Evolutionary conservation across 1,139 yeast species (phyloP), one percentile per base, ranked within the genome.

Genomic region (Kazachstania sp.): DNA sequence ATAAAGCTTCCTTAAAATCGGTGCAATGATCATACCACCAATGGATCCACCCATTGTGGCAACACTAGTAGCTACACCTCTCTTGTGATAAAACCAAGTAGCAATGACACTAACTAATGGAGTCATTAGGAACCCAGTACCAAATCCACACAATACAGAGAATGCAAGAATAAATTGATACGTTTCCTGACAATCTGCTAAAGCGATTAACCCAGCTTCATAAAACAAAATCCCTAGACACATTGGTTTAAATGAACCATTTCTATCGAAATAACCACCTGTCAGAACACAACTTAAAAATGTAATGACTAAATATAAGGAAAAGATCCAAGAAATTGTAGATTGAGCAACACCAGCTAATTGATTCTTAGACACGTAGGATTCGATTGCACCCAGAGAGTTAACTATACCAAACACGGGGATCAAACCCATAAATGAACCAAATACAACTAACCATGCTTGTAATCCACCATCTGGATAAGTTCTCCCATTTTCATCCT

Each of bases 321-420:
- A 79, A 59, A 83, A 82, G 46, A 84, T 78, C 92, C 90, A 83
- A 4, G 87, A 79, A 0, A 79, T 72, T 6, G 73, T 71, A 1
- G 83, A 72, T 4, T 79, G 68, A 4, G 75, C 67, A 1, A 71
- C 73, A 18, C 68, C 55, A 12, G 68, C 67, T 46, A 83, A 68
- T 57, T 81, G 86, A 58, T 82, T 75, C 8, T 68, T 63, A 2
- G 81, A 70, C 13, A 83, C 72, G 54, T 82, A 81, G 0, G 86
- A 75, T 62, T 83, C 83, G 43, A 83, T 72, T 0, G 86, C 87
- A 50, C 92, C 92, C 30, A 79, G 65, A 1, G 86, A 71, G 58
- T 83, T 83, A 58, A 81, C 71, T 26, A 82, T 63, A 2, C 94
- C 94, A 61, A 83, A 81, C 26, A 73, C 77, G 2, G 81, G 77